Evolutionary conservation across 2,329 filamentous ascomycete species (phyloP), one percentile per base, ranked within the genome.

Genomic region (Penicillium carneum): DNA sequence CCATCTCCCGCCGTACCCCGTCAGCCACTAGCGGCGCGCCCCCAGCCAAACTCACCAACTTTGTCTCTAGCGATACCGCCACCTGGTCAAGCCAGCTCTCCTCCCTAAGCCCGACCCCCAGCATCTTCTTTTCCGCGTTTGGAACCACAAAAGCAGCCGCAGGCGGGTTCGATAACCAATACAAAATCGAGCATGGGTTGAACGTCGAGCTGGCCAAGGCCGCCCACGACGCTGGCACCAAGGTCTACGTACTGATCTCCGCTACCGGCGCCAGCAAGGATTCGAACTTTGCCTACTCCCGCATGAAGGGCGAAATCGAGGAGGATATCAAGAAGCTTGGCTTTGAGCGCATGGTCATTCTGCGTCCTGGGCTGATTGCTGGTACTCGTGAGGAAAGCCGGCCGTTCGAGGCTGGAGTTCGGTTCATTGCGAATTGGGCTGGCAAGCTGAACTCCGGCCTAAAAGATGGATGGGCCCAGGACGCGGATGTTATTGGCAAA

Each of bases 241-340:
- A 87, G 67, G 89, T 89, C 1, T 96, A 90, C 72, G 88, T 97
- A 23, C 88, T 96, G 65, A 84, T 96, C 58, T 93, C 90, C 0
- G 83, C 84, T 23, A 80, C 71, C 0, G 78, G 77, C 52, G 82
- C 80, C n/a, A 86, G 74, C 79, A 82, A 71, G 78, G 84, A 78
- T 64, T 86, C 80, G 66, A 82, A 69, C 1, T 74, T 89, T 6
- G 76, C 81, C 0, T 91, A 90, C 62, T 29, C 77, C 1, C 82
- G 82, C 76, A 95, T 97, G 91, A 97, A 97, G 83, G 88, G 87
- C 26, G 91, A 95, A 69, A 87, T 97, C 42, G 94, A 98, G 76
- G 90, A 96, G 36, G 82, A 87, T 16, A 84, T 97, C 62, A 86
- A 86, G 74, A 85, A 79, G 43, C 79, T 94, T 4, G 88, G 81